These are phyloP conservation scores for Alternaria gansuensis DNA, from an alignment of 2,329 filamentous ascomycete species.

Conservation along the genomic window DNA sequence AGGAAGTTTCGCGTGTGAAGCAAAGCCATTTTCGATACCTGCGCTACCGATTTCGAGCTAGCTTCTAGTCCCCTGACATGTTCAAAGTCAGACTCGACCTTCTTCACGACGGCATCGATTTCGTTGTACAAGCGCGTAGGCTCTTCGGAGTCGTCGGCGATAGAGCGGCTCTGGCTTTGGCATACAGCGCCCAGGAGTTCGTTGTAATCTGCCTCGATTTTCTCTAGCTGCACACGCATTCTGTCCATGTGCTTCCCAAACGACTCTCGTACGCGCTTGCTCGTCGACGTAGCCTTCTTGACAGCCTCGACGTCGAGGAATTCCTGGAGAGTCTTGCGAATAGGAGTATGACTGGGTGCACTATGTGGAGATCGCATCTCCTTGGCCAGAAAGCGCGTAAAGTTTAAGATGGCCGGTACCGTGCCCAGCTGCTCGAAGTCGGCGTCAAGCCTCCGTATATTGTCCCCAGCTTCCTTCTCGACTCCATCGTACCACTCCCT, in stretches of 20 bases:
- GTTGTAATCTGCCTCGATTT: conserved; percentile 55
- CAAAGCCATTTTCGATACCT: conserved; percentile 70
- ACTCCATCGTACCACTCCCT: conserved; percentile 75
- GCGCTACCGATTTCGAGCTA: conserved; percentile 69
- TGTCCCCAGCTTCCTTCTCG: conserved; percentile 71
- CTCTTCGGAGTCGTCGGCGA: conserved; percentile 68
- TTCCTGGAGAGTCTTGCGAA: conserved; percentile 46
- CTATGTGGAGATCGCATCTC: conserved; percentile 43
- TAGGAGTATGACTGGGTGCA: conserved; percentile 35
- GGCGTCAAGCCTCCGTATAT: conserved; percentile 72
- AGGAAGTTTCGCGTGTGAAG: conserved; percentile 70
- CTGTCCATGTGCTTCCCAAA: conserved; percentile 66
- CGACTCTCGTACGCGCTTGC: conserved; percentile 68
- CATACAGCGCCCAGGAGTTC: conserved; percentile 57
- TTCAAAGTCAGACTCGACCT: conserved; percentile 86
- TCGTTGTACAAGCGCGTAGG: conserved; percentile 77
- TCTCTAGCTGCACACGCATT: conserved; percentile 55
- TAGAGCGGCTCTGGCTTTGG: conserved; percentile 61
- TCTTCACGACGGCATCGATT: conserved; percentile 84
- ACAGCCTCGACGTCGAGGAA: conserved; percentile 79
- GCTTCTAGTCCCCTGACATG: conserved; percentile 74
- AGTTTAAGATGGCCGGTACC: conserved; percentile 71
- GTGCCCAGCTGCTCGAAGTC: conserved; percentile 71
- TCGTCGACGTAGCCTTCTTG: conserved; percentile 74
- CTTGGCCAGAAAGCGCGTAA: conserved; percentile 63